These are phyloP conservation scores for Aegilops longissima DNA, from an alignment of 176 grass and related monocot species.

Conservation along the genomic window DNA sequence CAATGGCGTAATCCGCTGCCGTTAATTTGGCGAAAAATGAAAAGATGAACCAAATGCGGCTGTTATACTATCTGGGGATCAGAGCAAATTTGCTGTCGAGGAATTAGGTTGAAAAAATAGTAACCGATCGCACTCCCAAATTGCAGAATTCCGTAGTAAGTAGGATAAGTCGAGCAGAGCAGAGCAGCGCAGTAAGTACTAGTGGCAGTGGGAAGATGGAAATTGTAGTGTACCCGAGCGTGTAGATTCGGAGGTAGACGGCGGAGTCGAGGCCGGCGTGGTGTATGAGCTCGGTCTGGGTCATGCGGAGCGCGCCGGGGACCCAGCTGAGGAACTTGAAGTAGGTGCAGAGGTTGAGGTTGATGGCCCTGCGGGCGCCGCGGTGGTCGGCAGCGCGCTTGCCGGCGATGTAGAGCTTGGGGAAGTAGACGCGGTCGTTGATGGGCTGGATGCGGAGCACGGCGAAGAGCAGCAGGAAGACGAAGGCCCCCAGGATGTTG, in stretches of 20 bases:
- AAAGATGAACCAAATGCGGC: background rate
- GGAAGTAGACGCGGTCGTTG: conserved; percentile 95
- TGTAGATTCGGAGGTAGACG: conserved; percentile 96
- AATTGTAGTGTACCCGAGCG: conserved; percentile 48
- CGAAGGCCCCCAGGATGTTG: conserved; percentile 78
- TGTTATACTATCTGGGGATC: background rate
- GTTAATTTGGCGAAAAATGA: background rate
- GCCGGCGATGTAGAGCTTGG: conserved; percentile 74
- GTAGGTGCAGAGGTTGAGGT: conserved; percentile 89
- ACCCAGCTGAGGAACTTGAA: conserved; percentile 90
- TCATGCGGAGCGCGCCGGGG: conserved; percentile 77
- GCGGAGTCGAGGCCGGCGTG: conserved; percentile 93
- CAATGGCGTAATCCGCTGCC: too few relatives aligned
- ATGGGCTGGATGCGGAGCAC: conserved; percentile 85
- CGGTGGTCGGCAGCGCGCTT: conserved; percentile 33
- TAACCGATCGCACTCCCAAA: too few relatives aligned
- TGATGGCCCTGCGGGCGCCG: conserved; percentile 68
- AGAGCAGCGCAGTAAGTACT: background rate
- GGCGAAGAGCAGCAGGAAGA: conserved; percentile 92
- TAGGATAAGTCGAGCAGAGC: too few relatives aligned
- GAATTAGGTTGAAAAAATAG: too few relatives aligned
- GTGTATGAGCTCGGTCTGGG: conserved; percentile 59
- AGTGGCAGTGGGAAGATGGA: too few relatives aligned
- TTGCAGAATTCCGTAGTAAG: background rate
- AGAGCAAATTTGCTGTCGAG: background rate